Evolutionary conservation across 768 basidiomycete genomes (phyloP), one percentile per base, ranked within the genome.

Genomic region (Fomitopsis pulvina): DNA sequence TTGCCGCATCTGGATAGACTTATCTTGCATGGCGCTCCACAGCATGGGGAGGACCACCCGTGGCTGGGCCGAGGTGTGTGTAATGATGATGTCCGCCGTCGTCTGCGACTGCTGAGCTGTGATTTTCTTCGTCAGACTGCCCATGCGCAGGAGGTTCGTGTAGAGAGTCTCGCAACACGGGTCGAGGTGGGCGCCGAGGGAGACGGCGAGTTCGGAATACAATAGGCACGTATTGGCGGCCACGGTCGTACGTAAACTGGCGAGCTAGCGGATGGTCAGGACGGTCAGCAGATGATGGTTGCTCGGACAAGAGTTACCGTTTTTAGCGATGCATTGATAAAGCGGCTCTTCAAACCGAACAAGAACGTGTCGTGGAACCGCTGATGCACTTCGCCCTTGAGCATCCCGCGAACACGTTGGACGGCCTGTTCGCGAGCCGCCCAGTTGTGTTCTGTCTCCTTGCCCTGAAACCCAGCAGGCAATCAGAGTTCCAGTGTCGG

Each of bases 361-460:
- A 92, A 61, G 62, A 98, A 97, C 1, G 76, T 69, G 2, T 92
- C 91, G 4, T 73, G 64, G 63, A 83, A 92, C 49, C 87, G 79
- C 27, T 71, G 64, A 63, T 89, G 83, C 2, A 87, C 86, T 32
- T 88, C 89, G 24, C 92, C 92, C 61, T 83, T 86, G 49, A 97
- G 68, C 88, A 96, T 92, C 16, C 93, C 89, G 39, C 93, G 79
- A 7, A 97, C 85, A 16, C 81, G 77, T 38, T 79, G 73, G 53
- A 94, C 75, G 9, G 86, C 76, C 56, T 76, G 77, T 54, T 99
- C 95, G 51, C 95, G 78, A 25, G 74, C 70, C 38, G 79, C 74
- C 95, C 95, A 99, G 58, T 99, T 99, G 55, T 94, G 90, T 63
- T 99, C 95, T 1, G 88, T 87, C 69, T 99, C 95, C 69, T 81